Evolutionary conservation across 192 early-diverging fungal species (phyloP), one percentile per base, ranked within the genome.

Genomic region (Entomortierella lignicola): DNA sequence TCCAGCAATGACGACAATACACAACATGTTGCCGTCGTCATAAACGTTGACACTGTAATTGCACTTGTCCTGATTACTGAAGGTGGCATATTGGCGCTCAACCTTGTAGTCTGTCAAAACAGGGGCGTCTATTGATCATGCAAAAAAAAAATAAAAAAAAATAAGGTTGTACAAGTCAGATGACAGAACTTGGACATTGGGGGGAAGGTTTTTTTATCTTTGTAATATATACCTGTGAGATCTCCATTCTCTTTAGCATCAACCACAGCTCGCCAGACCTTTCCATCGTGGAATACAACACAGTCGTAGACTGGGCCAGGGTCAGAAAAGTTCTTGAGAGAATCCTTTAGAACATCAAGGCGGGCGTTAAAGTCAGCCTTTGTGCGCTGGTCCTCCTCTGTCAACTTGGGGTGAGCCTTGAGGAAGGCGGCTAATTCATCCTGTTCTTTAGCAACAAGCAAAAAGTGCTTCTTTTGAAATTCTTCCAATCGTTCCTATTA

Each of bases 31-130:
- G 0, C 92, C 95, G 42, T 91, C 84, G 67, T 97, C 94, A 81
- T 96, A 98, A 57, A 99, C 92, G 85, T 97, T 98, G 66, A 98
- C 89, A 17, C 94, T 94, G 71, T 92, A 97, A 80, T 92, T 94
- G 31, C 97, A 86, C 77, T 92, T 86, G 68, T 93, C 90, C 32
- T 92, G 89, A 66, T 92, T 85, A 65, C 90, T 85, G 72, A 98
- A 94, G 15, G 85, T 85, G 12, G 85, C 86, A 61, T 91, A 94
- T 68, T 97, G 81, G 30, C 81, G 81, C 43, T 94, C 94, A 10
- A 83, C 86, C 64, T 82, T 75, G 83, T 91, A 98, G 68, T 93
- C 88, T 25, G 95, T 89, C 72, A 99, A 63, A 13, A 82, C 81
- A 27, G 86, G 82, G 12, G 85, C 87, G 15, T 66, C 77, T 88